A percentile compares a stretch with the other conserved stretches of the same genome.
These are phyloP conservation scores for Leccinum boreale DNA, from an alignment of 768 basidiomycete genomes.

Conservation along the genomic window DNA sequence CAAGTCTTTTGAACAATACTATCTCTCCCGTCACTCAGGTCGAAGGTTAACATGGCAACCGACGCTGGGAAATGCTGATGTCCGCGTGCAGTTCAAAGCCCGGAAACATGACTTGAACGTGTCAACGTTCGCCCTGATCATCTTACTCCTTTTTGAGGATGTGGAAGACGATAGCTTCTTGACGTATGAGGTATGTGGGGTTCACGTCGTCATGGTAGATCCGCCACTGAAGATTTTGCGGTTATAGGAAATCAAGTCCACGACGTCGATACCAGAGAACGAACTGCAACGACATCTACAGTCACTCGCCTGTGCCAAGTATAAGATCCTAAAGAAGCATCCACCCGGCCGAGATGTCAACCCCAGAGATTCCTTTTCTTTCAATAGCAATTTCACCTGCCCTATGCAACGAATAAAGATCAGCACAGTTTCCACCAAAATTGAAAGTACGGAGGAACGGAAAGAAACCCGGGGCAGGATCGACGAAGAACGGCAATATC, in stretches of 20 bases:
- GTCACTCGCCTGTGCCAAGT: slow-evolving; percentile 93
- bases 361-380: slow-evolving; percentile 77
- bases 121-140: slow-evolving; percentile 82
- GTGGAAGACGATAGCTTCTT: slow-evolving; percentile 64
- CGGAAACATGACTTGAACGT: slow-evolving; percentile 88
- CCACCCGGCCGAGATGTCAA: slow-evolving; percentile 85
- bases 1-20: slow-evolving; percentile 85
- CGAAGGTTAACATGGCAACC: slow-evolving; percentile 91
- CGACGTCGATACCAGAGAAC: slow-evolving; percentile 66
- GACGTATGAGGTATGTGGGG: slow-evolving; percentile 62
- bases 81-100: slow-evolving; percentile 76
- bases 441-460: slow-evolving; percentile 83
- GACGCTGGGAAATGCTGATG: slow-evolving; percentile 85
- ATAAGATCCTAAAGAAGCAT: slow-evolving; percentile 86
- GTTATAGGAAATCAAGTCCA: slow-evolving; percentile 76
- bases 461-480: slow-evolving; percentile 88
- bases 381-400: slow-evolving; percentile 81
- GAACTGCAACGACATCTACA: slow-evolving; percentile 94
- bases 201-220: not conserved
- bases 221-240: not conserved
- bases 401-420: slow-evolving; percentile 91
- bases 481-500: slow-evolving; percentile 86
- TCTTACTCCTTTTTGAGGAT: slow-evolving; percentile 84
- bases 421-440: slow-evolving; percentile 79
- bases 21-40: slow-evolving; percentile 85